These are phyloP conservation scores for Phytophthora constricta DNA, from an alignment of 352 stramenopile genomes.

Conservation along the genomic window DNA sequence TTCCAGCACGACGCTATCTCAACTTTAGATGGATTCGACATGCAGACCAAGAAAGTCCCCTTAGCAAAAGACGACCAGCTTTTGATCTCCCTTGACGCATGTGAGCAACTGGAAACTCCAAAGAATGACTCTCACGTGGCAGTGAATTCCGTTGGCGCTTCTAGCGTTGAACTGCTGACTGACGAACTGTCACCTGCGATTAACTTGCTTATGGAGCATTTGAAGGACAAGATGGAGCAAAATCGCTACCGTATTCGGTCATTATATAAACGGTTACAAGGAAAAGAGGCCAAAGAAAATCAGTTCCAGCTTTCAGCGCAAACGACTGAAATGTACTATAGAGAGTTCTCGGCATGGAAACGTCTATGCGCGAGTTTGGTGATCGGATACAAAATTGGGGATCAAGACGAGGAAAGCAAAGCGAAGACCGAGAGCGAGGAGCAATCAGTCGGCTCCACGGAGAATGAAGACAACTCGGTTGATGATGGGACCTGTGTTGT, in stretches of 20 bases:
- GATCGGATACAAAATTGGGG: constrained; percentile 50
- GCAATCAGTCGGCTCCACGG: constrained; percentile 22
- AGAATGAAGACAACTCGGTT: constrained; percentile 59
- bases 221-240: constrained; percentile 75
- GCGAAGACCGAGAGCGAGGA: constrained; percentile 28
- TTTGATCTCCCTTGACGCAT: constrained; percentile 62
- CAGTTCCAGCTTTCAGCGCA: constrained; percentile 33
- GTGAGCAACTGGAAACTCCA: constrained; percentile 23
- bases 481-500: constrained; percentile 90
- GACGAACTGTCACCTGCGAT: constrained; percentile 82
- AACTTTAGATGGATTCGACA: constrained; percentile 48
- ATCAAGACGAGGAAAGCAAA: constrained; percentile 11
- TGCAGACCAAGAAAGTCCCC: constrained; percentile 55
- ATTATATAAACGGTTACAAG: constrained; percentile 58
- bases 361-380: constrained; percentile 71
- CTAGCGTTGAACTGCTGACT: constrained; percentile 2
- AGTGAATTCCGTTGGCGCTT: neutral
- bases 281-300: constrained; percentile 36
- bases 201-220: constrained; percentile 77
- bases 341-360: constrained; percentile 82
- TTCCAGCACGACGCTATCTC: constrained; percentile 71
- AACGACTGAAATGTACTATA: constrained; percentile 74
- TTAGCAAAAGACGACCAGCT: constrained; percentile 45
- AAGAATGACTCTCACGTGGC: constrained; percentile 9
- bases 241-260: constrained; percentile 70